Base-by-base conservation (phyloP, 495 filamentous ascomycete species). In the Daldinia decipiens region DNA sequence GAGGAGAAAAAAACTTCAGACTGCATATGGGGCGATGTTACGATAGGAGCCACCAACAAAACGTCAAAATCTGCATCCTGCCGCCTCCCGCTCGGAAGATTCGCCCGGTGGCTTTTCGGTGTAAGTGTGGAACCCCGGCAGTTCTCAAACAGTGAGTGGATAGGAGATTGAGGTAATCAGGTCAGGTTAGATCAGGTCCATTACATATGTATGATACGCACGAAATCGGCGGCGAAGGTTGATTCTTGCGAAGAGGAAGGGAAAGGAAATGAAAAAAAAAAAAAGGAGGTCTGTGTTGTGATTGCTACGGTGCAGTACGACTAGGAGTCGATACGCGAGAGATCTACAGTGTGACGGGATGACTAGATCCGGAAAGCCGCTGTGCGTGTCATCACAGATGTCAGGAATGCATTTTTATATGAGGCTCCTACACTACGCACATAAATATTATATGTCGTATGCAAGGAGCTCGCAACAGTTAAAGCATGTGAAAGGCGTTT, bases 121-220 rank as follows among this genome's bases (percentile, higher is more conserved):
- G 61, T 63, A 64, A 74, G 67, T 74, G 67, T 71, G 71, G 71
- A 26, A 56, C 62, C 55, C 57, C 66, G 71, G 67, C 62, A 67
- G 59, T 58, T 71, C 47, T 59, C 63, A 54, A 59, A 51, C 53
- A 62, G 5, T n/a, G 36, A 29, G 36, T 55, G 50, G 62, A 40
- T 65, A 19, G 15, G 51, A 31, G 12, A 57, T 57, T 27, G 5
- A 32, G 54, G 54, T 57, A 32, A 32, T 15, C 50, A 29, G 36
- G 31, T 57, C 54, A 21, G 24, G 19, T 47, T 19, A 24, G 21
- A 2, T 24, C 21, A n/a, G n/a, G n/a, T n/a, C n/a, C n/a, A 0
- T 0, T 27, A 43, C n/a, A 43, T 43, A 11, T 24, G 17, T 47
- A 57, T 40, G 45, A 32, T 38, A 40, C 11, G 40, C 21, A 65